Evolutionary conservation across 306 rosid genomes (phyloP), one percentile per base, ranked within the genome.

Genomic region (Betula pendula): DNA sequence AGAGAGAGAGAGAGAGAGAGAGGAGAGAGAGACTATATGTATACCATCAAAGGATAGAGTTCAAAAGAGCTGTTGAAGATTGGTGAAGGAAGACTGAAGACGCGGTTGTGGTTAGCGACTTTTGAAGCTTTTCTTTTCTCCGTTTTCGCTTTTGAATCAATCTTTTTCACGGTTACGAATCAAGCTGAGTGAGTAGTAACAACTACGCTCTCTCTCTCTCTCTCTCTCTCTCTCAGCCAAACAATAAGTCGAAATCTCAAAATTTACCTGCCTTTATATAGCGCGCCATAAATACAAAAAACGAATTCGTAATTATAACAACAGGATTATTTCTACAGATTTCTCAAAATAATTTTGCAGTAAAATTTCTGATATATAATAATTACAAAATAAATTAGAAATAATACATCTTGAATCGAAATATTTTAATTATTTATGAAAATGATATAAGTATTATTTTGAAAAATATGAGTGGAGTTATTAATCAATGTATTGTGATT

Each of bases 101-200:
- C 42, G 69, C 20, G 29, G 20, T 14, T 29, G 45, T 68, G 1
- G 52, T 17, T 59, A 56, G 13, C 27, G 9, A 31, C 14, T 25
- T 76, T 17, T 38, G 58, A 48, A 65, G 47, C 76, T 62, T 14
- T 27, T 17, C 44, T 59, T 10, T 31, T 68, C 24, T 59, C 66
- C 31, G 73, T 51, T 70, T 38, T 73, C 31, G 69, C 43, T 80
- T 81, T 86, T 67, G 76, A 81, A 78, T 31, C 83, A 82, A 52
- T 70, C 43, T 22, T 66, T 59, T 51, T 48, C 62, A 76, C 59
- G 75, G 53, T 66, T 70, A 68, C 80, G 79, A 85, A 82, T 87
- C 81, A 59, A 84, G 77, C 72, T 12, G 42, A 24, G 55, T 20
- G 27, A 44, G 24, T 33, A 0, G 24, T 53, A 56, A 14, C 8